Evolutionary conservation across 805 yeast species (phyloP).

Genomic region (Yamadazyma scolyti): DNA sequence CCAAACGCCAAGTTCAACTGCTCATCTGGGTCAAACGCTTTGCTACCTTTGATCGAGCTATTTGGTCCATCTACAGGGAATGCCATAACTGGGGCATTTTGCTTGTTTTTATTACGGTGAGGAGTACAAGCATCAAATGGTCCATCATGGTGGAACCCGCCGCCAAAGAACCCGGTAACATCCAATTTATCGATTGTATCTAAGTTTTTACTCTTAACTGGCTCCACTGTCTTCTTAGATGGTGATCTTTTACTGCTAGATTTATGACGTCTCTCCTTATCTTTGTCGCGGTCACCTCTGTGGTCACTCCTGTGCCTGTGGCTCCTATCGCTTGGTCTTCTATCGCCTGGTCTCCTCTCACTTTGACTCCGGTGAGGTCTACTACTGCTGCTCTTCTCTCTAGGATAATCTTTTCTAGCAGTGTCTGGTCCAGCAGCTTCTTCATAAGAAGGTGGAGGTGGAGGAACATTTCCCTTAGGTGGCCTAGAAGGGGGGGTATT

Average conservation of each 20-base stretch:
- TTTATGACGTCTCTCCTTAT: conserved; percentile 10
- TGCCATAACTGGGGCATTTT: conserved; percentile 89
- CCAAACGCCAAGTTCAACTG: conserved; percentile 80
- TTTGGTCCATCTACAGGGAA: conserved; percentile 97
- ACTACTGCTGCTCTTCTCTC: conserved; percentile 38
- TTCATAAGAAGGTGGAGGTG: conserved; percentile 64
- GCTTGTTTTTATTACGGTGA: conserved; percentile 74
- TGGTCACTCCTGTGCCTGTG: conserved; percentile 13
- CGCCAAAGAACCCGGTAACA: conserved; percentile 91
- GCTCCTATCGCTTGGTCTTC: conserved; percentile 10
- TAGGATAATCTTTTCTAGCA: conserved; percentile 45
- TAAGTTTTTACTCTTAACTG: conserved; percentile 63
- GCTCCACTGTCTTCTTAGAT: conserved; percentile 38
- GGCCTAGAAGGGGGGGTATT: conserved; percentile 24
- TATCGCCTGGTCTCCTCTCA: conserved; percentile 9
- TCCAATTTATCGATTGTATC: conserved; percentile 95
- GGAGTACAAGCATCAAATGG: conserved; percentile 99
- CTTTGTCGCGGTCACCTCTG: conserved; percentile 11
- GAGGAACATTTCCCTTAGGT: conserved; percentile 21
- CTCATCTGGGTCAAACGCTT: conserved; percentile 41
- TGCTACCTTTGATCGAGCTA: conserved; percentile 71
- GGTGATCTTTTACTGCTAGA: conserved; percentile 22
- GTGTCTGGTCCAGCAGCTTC: conserved; percentile 58
- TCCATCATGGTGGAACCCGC: conserved; percentile 97
- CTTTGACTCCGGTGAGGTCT: conserved; percentile 15